Evolutionary conservation across 306 rosid genomes (phyloP), one percentile per base, ranked within the genome.

Genomic region (Gillenia trifoliata): DNA sequence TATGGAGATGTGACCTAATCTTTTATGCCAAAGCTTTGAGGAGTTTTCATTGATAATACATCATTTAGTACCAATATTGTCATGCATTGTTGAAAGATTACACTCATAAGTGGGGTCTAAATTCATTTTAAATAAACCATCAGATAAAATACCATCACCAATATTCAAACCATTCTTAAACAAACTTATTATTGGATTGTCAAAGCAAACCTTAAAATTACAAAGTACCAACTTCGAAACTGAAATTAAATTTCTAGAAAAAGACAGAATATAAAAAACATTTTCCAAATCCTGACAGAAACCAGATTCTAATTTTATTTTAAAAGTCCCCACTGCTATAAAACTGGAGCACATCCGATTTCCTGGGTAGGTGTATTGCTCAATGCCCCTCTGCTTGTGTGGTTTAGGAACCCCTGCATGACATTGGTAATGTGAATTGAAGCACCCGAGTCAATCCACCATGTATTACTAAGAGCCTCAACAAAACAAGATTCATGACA

Each of bases 361-460:
- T 47, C 43, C 36, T 2, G 41, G 74, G 28, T n/a, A 79, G 75
- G 57, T 79, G 64, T 13, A 0, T n/a, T 59, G 57, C 29, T 79
- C 71, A 79, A 52, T 72, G 70, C 11, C n/a, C 54, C 26, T 16
- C 34, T 20, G 28, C 11, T 61, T 45, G 33, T 67, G 25, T 29
- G 75, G 28, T 60, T 79, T 61, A 20, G 25, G 1, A 61, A 34
- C 11, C 57, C 71, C 25, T 67, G 12, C 56, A 74, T 19, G 56
- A 47, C 0, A 61, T 68, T 80, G 60, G 0, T 17, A 47, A 74
- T 34, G n/a, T 68, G 50, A 59, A 74, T 74, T 74, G 76, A 45
- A 10, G 63, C 22, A 12, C 69, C 20, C 19, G 52, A 70, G 52
- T 69, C 29, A 74, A 80, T 75, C 83, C 72, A 74, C 68, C 76